Conservation (phyloP, 495 filamentous ascomycete genomes). For the Lophiotrema nucula region DNA sequence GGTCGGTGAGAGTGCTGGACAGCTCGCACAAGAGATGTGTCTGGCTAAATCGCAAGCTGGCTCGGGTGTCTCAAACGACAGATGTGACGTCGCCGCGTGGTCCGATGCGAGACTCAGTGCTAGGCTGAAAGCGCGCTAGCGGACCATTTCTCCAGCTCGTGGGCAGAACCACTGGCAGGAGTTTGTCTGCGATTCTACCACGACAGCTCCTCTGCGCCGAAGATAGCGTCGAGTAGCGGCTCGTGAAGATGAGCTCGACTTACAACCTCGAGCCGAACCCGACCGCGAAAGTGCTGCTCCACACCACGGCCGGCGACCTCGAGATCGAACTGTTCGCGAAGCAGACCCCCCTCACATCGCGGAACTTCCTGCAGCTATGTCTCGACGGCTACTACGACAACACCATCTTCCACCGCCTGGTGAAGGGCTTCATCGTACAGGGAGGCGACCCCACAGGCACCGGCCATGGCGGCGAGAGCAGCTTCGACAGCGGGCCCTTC, state of each 20-base stretch:
- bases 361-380: constrained; percentile 94
- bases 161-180: constrained; percentile 25
- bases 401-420: constrained; percentile 90
- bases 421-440: constrained; percentile 89
- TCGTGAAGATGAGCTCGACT: constrained; percentile 67
- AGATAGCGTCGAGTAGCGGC: not conserved
- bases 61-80: not conserved
- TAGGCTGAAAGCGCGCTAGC: constrained; percentile 7
- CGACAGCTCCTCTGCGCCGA: not conserved
- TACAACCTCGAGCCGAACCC: constrained; percentile 94
- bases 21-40: no score
- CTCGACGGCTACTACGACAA: constrained; percentile 91
- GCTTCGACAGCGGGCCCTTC: constrained; percentile 85
- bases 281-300: constrained; percentile 83
- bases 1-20: not conserved
- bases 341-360: constrained; percentile 84
- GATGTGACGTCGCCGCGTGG: constrained; percentile 9
- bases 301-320: constrained; percentile 86
- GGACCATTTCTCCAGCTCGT: not conserved
- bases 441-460: constrained; percentile 84
- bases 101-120: not conserved
- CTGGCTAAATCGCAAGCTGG: no score
- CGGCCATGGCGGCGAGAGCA: constrained; percentile 84
- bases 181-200: constrained; percentile 4
- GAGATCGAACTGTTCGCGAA: constrained; percentile 89